Evolutionary conservation across 2,329 filamentous ascomycete species (phyloP).

Genomic region (Mycosphaerelloides madeirae): DNA sequence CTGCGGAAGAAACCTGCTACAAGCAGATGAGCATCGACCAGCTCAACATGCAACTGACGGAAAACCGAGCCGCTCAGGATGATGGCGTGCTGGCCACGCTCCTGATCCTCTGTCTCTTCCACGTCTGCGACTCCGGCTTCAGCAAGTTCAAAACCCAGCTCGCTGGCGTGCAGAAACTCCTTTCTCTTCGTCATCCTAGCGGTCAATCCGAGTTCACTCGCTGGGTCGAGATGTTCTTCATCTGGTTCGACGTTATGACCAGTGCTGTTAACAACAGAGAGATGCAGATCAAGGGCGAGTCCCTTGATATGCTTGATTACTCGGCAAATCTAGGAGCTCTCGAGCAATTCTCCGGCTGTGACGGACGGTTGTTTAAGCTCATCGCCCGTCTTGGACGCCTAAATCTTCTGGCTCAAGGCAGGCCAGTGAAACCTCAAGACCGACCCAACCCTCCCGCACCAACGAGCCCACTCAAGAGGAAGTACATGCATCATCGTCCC

Average conservation of each 20-base stretch:
- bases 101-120: slow-evolving; percentile 82
- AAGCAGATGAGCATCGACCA: slow-evolving; percentile 78
- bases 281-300: slow-evolving; percentile 65
- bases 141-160: slow-evolving; percentile 92
- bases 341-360: slow-evolving; percentile 84
- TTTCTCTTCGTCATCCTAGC: slow-evolving; percentile 66
- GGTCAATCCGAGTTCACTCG: slow-evolving; percentile 62
- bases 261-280: slow-evolving; percentile 90
- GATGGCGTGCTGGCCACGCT: slow-evolving; percentile 86
- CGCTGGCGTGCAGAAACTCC: slow-evolving; percentile 84
- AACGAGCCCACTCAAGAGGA: neutral
- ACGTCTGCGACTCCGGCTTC: slow-evolving; percentile 88
- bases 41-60: slow-evolving; percentile 77
- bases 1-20: slow-evolving; percentile 74
- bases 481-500: too few species aligned
- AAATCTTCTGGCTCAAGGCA: slow-evolving; percentile 73
- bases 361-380: slow-evolving; percentile 78
- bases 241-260: slow-evolving; percentile 90
- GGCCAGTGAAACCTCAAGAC: slow-evolving; percentile 36
- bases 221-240: slow-evolving; percentile 92
- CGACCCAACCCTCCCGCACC: slow-evolving; percentile 5
- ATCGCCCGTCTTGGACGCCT: slow-evolving; percentile 78
- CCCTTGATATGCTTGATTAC: slow-evolving; percentile 59
- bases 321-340: slow-evolving; percentile 65
- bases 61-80: slow-evolving; percentile 68